A percentile compares a stretch with the other conserved stretches of the same genome.
Conservation (phyloP, 2,329 filamentous ascomycete species). For the Sclerotinia borealis region DNA sequence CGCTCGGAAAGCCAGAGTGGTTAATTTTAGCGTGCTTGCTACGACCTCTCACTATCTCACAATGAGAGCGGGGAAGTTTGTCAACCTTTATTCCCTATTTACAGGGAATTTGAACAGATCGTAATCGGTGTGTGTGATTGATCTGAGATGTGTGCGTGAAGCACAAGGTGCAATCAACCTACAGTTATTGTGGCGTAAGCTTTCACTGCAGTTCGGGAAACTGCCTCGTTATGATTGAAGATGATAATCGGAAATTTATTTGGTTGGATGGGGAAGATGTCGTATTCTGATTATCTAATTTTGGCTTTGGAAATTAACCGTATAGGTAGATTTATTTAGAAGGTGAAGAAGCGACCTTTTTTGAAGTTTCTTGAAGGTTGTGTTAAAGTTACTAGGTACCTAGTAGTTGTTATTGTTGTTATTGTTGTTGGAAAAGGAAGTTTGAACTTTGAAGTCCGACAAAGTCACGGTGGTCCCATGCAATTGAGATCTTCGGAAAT, state of each 20-base stretch:
- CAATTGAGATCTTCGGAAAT: background rate
- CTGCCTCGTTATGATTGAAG: background rate
- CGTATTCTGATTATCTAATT: background rate
- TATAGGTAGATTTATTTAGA: background rate
- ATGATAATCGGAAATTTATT: constrained; percentile 1
- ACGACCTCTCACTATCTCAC: background rate
- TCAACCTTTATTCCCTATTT: background rate
- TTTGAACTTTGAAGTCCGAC: background rate
- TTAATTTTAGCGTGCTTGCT: constrained; percentile 1
- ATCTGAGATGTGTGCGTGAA: background rate
- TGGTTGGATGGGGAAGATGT: background rate
- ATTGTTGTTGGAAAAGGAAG: background rate
- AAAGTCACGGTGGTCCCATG: background rate
- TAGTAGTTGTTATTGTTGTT: background rate
- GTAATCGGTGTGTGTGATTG: constrained; percentile 9
- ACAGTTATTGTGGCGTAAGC: constrained; percentile 7
- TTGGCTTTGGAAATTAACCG: background rate
- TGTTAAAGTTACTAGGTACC: background rate
- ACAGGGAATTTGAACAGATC: background rate
- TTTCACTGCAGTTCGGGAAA: background rate
- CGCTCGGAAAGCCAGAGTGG: constrained; percentile 51
- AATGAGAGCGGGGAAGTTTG: background rate
- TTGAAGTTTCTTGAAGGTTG: background rate
- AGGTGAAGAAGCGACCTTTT: background rate
- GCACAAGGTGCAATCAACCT: constrained; percentile 11